Conservation (phyloP, 495 filamentous ascomycete genomes). For the Aspergillus conjunctus region DNA sequence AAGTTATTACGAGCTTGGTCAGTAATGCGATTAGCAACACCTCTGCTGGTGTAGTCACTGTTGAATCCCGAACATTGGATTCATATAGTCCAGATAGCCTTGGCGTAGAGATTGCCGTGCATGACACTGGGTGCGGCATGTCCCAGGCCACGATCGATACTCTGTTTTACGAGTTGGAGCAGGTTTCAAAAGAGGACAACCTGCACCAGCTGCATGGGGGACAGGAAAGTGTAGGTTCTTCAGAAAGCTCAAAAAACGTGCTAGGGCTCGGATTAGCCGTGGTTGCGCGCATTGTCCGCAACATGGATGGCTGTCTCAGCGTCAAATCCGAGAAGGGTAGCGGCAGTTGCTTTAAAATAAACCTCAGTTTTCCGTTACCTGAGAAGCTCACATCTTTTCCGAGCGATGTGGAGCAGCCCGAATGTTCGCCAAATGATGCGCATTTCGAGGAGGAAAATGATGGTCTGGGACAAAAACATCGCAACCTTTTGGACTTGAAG, state of each 20-base stretch:
- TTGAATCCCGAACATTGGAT: constrained; percentile 60
- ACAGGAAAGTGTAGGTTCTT: too few relatives aligned
- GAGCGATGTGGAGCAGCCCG: not conserved
- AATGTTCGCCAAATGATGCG: too few relatives aligned
- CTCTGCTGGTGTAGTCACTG: constrained; percentile 60
- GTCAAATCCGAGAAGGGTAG: constrained; percentile 82
- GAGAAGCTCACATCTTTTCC: not conserved
- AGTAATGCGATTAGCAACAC: constrained; percentile 87
- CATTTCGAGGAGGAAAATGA: too few relatives aligned
- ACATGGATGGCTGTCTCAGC: constrained; percentile 85
- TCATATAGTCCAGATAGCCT: constrained; percentile 43
- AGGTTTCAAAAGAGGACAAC: constrained; percentile 67
- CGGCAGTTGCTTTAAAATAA: constrained; percentile 72
- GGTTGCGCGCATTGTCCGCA: constrained; percentile 78
- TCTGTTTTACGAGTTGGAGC: constrained; percentile 83
- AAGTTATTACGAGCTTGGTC: constrained; percentile 77
- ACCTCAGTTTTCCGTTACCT: constrained; percentile 27
- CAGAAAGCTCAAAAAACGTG: constrained; percentile 26
- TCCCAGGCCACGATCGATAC: constrained; percentile 68
- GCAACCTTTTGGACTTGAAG: too few relatives aligned
- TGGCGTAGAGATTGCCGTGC: constrained; percentile 71
- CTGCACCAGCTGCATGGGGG: constrained; percentile 6
- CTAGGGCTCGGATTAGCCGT: constrained; percentile 82
- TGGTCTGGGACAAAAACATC: too few relatives aligned
- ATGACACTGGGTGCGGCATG: constrained; percentile 84